Evolutionary conservation across 78 protist species (phyloP).

Genomic region (Thecamonas trahens): DNA sequence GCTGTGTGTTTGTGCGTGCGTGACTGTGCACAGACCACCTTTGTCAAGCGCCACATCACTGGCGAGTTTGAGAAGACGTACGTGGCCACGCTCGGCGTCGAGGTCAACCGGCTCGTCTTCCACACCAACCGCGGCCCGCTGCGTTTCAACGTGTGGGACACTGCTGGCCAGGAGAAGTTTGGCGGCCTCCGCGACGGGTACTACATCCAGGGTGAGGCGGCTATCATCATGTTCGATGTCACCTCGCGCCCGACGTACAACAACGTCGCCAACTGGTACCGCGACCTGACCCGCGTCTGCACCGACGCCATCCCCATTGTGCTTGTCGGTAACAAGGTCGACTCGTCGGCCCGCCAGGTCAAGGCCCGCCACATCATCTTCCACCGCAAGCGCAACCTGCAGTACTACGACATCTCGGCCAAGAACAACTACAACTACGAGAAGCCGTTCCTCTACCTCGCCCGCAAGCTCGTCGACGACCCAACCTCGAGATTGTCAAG

Average conservation of each 20-base stretch:
- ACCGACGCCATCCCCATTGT: slow-evolving; percentile 97
- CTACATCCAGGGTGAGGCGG: slow-evolving; percentile 90
- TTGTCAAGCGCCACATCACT: slow-evolving; percentile 97
- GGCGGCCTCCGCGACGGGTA: slow-evolving; percentile 98
- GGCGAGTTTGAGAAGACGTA: slow-evolving; percentile 94
- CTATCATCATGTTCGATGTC: slow-evolving; percentile 99
- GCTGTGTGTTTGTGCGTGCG: too few species aligned
- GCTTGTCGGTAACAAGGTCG: slow-evolving; percentile 99
- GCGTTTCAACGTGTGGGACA: slow-evolving; percentile 97
- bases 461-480: slow-evolving; percentile 85
- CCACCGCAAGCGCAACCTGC: slow-evolving; percentile 95
- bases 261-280: slow-evolving; percentile 96
- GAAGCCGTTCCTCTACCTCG: slow-evolving; percentile 98
- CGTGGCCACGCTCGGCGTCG: slow-evolving; percentile 84
- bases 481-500: slow-evolving; percentile 61
- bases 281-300: slow-evolving; percentile 93
- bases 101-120: slow-evolving; percentile 90
- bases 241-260: slow-evolving; percentile 96
- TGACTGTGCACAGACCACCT: too few species aligned
- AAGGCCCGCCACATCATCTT: slow-evolving; percentile 92
- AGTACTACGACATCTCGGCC: slow-evolving; percentile 97
- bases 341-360: slow-evolving; percentile 84
- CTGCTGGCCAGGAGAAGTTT: slow-evolving; percentile 99
- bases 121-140: slow-evolving; percentile 92
- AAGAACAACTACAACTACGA: slow-evolving; percentile 98